phyloP scores from a whole-genome alignment of 1,284 basidiomycete genomes.

The Neotropicomus parvogracilis region DNA sequence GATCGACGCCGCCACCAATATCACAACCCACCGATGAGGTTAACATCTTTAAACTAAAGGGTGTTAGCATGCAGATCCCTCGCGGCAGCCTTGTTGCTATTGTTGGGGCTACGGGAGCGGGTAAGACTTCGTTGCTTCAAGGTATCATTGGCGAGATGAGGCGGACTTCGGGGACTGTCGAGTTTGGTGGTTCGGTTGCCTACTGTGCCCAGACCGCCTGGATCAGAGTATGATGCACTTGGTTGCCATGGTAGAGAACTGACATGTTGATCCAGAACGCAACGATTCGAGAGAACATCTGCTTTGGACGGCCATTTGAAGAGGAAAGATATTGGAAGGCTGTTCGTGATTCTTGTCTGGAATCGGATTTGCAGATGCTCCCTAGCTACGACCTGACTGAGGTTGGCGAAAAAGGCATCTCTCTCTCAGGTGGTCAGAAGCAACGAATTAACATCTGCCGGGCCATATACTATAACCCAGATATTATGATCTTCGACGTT shows the following conservation, averaged over 20 bases:
- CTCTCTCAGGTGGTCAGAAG: constrained; percentile 79
- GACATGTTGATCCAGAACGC: constrained; percentile 45
- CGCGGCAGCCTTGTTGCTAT: constrained; percentile 75
- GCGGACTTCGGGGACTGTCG: constrained; percentile 54
- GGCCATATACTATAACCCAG: constrained; percentile 81
- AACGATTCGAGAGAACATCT: constrained; percentile 77
- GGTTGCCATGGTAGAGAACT: not conserved
- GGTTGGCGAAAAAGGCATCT: constrained; percentile 90
- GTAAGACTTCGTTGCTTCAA: constrained; percentile 74
- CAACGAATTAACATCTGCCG: constrained; percentile 77
- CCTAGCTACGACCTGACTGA: constrained; percentile 78
- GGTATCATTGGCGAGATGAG: constrained; percentile 83
- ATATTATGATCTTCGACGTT: constrained; percentile 81
- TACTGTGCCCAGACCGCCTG: constrained; percentile 87
- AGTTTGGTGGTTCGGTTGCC: constrained; percentile 69
- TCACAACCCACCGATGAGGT: constrained; percentile 5
- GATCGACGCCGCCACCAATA: not conserved
- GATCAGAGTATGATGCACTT: constrained; percentile 61
- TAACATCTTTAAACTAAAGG: constrained; percentile 31
- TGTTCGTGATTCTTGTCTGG: constrained; percentile 58
- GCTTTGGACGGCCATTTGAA: constrained; percentile 66
- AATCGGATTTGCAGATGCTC: constrained; percentile 61
- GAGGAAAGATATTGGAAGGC: constrained; percentile 62
- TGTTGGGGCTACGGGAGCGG: constrained; percentile 64
- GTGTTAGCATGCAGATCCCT: constrained; percentile 64